phyloP scores from a whole-genome alignment of 2,329 filamentous ascomycete species.

The Knoxdaviesia capensis region DNA sequence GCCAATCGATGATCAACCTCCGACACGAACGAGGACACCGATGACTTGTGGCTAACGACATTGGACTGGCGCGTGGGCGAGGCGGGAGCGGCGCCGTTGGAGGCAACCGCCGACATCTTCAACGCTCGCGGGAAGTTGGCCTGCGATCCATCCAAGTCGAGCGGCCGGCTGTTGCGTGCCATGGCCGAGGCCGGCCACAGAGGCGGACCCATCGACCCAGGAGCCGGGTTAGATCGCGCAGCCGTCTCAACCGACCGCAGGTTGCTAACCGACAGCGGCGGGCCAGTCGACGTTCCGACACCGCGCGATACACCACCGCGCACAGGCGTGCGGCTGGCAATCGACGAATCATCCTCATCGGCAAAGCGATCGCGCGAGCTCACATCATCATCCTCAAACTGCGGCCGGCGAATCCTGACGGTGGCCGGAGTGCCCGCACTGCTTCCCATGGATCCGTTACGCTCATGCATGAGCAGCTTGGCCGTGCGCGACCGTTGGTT shows the following conservation, averaged over 20 bases:
- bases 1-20: slow-evolving; percentile 88
- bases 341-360: no score
- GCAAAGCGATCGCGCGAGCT: no score
- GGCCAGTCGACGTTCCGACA: no score
- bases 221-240: no score
- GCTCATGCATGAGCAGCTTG: slow-evolving; percentile 9
- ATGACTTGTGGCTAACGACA: slow-evolving; percentile 46
- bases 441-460: slow-evolving; percentile 16
- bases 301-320: no score
- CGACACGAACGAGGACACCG: slow-evolving; percentile 85
- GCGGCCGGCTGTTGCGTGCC: slow-evolving; percentile 11
- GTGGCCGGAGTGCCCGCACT: slow-evolving; percentile 18
- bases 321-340: no score
- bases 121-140: slow-evolving; percentile 15
- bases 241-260: no score
- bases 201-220: no score
- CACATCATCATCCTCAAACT: no score
- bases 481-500: slow-evolving; percentile 9
- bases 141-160: slow-evolving; percentile 25
- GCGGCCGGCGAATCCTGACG: slow-evolving; percentile 18
- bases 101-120: neutral
- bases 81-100: neutral
- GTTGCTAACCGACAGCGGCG: no score
- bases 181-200: slow-evolving; percentile 22
- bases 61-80: slow-evolving; percentile 3